Evolutionary conservation across 139 green algal genomes (phyloP), one percentile per base, ranked within the genome.

Genomic region (Auxenochlorella pyrenoidosa): DNA sequence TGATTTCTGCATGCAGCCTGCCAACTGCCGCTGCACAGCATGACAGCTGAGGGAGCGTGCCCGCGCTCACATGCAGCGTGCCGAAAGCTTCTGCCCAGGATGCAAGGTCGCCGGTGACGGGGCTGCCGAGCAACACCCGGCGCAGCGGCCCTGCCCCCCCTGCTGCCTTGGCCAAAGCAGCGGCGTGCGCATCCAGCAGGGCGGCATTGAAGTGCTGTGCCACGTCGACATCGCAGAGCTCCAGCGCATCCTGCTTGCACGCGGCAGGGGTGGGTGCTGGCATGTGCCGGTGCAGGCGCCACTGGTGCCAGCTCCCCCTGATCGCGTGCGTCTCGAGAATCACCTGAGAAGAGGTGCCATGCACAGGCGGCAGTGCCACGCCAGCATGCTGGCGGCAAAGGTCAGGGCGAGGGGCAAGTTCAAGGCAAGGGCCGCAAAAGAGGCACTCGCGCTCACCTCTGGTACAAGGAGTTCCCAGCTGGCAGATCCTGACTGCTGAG

Each of bases 31-130:
- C n/a, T n/a, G n/a, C n/a, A n/a, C n/a, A n/a, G n/a, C n/a, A n/a
- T n/a, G n/a, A n/a, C n/a, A n/a, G n/a, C n/a, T n/a, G n/a, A n/a
- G n/a, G n/a, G n/a, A n/a, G n/a, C n/a, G n/a, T n/a, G n/a, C n/a
- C n/a, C n/a, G n/a, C 38, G 30, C 76, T 70, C 76, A 83, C 76
- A 44, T 83, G 76, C 32, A 83, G 47, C 47, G 76, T 60, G 12
- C 26, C 76, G 70, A 83, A 83, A 1, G 47, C 32, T 32, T 58
- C 76, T 15, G 76, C 32, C 76, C 76, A 83, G 16, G 47, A 70
- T 1, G 30, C 15, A 13, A 83, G 76, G 44, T 83, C 76, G 3
- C 76, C 76, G 47, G 76, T 70, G 76, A 32, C 47, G 3, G 28
- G 32, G 47, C 66, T 51, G 13, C 44, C 76, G 28, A 83, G 47